phyloP scores from a whole-genome alignment of 139 green algal species.

The Closterium sp. region DNA sequence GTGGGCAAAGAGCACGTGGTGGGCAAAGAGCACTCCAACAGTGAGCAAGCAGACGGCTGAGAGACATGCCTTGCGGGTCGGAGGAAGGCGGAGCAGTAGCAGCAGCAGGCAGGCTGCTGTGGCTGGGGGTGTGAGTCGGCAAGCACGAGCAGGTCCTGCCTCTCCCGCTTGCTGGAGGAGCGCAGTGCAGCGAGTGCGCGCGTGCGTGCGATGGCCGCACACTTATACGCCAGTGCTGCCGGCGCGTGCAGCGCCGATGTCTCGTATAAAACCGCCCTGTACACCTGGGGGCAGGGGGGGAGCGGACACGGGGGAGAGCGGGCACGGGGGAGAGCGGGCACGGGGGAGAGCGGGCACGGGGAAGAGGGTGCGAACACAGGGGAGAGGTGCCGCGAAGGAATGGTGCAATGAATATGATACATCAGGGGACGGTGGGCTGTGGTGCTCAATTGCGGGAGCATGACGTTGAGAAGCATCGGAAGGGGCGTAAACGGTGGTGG shows the following conservation, averaged over 20 bases:
- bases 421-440: too few species aligned
- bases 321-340: background rate
- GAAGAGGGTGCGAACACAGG: background rate
- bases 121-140: background rate
- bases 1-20: too few species aligned
- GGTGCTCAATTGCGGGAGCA: background rate
- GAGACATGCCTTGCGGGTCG: background rate
- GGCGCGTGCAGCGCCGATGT: background rate
- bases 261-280: slow-evolving; percentile 9
- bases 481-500: too few species aligned
- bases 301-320: background rate
- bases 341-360: background rate
- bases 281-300: background rate
- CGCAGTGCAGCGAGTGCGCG: background rate
- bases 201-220: slow-evolving; percentile 16
- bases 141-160: background rate
- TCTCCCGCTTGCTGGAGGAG: background rate
- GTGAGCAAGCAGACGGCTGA: too few species aligned
- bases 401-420: too few species aligned
- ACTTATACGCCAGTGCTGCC: slow-evolving; percentile 27
- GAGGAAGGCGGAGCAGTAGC: background rate
- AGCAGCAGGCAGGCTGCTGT: background rate
- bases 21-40: too few species aligned
- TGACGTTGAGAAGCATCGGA: background rate
- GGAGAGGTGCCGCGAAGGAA: background rate